Conservation (phyloP, 805 yeast species). For the Torulaspora delbrueckii region DNA sequence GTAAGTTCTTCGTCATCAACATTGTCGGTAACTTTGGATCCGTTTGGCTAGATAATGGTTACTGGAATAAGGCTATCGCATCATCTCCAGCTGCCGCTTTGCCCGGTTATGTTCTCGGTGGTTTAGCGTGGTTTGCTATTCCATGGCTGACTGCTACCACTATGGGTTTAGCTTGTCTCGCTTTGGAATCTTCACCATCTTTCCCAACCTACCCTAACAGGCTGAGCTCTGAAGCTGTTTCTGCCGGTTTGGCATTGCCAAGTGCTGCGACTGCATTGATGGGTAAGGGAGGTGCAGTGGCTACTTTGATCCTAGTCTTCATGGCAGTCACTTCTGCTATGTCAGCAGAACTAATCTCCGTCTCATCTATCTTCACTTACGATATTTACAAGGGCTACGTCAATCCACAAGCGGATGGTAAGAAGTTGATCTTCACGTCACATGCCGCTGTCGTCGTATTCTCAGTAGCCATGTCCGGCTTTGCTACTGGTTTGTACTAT, state of each 20-base stretch:
- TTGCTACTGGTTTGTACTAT: constrained; percentile 74
- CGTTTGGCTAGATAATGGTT: constrained; percentile 80
- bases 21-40: constrained; percentile 88
- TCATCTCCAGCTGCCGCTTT: constrained; percentile 78
- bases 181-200: constrained; percentile 59
- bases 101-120: constrained; percentile 86
- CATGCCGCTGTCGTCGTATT: constrained; percentile 62
- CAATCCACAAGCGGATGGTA: constrained; percentile 74
- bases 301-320: constrained; percentile 70
- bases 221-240: constrained; percentile 62
- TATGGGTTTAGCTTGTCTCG: constrained; percentile 79
- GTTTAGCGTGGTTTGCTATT: constrained; percentile 86
- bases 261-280: constrained; percentile 72
- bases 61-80: constrained; percentile 86
- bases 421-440: constrained; percentile 60
- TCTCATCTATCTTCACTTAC: constrained; percentile 78
- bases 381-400: constrained; percentile 80
- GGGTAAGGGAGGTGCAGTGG: constrained; percentile 87
- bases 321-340: constrained; percentile 93
- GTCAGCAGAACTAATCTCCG: constrained; percentile 87
- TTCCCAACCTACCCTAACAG: constrained; percentile 78
- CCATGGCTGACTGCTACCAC: constrained; percentile 81
- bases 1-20: constrained; percentile 83
- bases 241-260: constrained; percentile 71
- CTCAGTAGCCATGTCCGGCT: constrained; percentile 67